phyloP scores from a whole-genome alignment of 441 rosid genomes.

The Eruca vesicaria region DNA sequence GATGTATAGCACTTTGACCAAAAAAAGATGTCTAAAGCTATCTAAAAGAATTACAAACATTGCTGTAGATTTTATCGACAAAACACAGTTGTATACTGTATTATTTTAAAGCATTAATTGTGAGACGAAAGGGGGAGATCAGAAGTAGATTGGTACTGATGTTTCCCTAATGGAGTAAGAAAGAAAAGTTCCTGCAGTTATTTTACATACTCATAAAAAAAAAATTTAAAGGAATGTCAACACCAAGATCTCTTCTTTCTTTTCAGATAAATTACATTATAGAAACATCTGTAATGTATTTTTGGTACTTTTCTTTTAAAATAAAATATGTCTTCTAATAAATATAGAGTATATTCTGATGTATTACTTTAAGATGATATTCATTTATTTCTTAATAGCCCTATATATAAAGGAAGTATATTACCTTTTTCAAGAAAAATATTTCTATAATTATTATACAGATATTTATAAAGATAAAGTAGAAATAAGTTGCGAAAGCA shows the following conservation, averaged over 20 bases:
- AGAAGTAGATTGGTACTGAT: slow-evolving; percentile 37
- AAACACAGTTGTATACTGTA: slow-evolving; percentile 5
- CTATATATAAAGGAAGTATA: too few relatives aligned
- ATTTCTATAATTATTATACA: too few relatives aligned
- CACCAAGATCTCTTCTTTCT: slow-evolving; percentile 6
- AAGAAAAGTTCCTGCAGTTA: slow-evolving; percentile 21
- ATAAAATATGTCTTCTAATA: not conserved
- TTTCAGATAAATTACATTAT: not conserved
- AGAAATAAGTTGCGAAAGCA: slow-evolving; percentile 7
- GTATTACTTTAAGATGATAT: too few relatives aligned
- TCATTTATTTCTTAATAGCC: too few relatives aligned
- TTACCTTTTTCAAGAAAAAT: too few relatives aligned
- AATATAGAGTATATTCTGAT: not conserved
- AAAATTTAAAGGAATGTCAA: not conserved
- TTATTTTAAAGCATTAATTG: slow-evolving; percentile 13
- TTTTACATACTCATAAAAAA: slow-evolving; percentile 19
- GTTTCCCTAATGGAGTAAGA: slow-evolving; percentile 47
- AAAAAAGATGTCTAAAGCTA: not conserved
- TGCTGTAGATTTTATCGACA: slow-evolving; percentile 22
- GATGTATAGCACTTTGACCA: not conserved
- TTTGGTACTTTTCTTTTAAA: not conserved
- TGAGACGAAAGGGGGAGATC: slow-evolving; percentile 21
- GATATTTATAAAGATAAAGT: not conserved
- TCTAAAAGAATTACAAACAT: not conserved
- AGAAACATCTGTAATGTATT: not conserved